Evolutionary conservation across 2,329 filamentous ascomycete species (phyloP).

Genomic region (Aureobasidium sp.): DNA sequence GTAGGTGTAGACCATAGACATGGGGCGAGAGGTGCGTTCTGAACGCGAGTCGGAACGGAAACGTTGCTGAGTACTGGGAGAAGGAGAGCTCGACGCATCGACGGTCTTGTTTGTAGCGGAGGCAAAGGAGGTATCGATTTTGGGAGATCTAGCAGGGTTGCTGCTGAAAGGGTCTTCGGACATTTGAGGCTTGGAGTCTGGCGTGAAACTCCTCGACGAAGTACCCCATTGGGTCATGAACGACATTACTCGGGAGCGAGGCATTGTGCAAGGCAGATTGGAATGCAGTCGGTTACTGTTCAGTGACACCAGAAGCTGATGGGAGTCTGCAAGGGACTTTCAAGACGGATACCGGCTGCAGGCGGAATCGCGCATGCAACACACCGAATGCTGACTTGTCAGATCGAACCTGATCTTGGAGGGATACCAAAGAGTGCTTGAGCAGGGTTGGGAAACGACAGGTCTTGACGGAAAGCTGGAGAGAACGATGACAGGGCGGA

Average conservation of each 20-base stretch:
- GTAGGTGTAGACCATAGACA: constrained; percentile 80
- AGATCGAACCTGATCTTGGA: not conserved
- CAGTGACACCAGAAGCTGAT: constrained; percentile 4
- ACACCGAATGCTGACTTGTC: not conserved
- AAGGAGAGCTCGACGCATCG: constrained; percentile 12
- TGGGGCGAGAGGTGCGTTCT: constrained; percentile 49
- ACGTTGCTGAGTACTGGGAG: constrained; percentile 29
- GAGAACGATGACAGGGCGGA: not conserved
- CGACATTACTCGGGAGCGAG: constrained; percentile 58
- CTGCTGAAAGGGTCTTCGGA: constrained; percentile 11
- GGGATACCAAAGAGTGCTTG: not conserved
- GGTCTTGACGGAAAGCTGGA: not conserved
- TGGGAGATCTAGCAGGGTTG: constrained; percentile 14
- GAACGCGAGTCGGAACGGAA: constrained; percentile 30
- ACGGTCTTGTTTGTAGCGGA: constrained; percentile 1
- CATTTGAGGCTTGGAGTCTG: constrained; percentile 15
- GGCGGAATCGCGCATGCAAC: not conserved
- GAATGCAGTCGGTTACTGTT: constrained; percentile 1
- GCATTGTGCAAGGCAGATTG: constrained; percentile 19
- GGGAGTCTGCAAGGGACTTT: constrained; percentile 4
- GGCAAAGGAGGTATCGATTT: constrained; percentile 13
- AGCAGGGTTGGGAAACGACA: not conserved
- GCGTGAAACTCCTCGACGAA: constrained; percentile 30
- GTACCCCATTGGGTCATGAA: constrained; percentile 75
- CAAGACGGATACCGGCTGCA: not conserved